A percentile compares a stretch with the other conserved stretches of the same genome.
Conservation (phyloP, 345 rosid species). For the Populus euphratica region DNA sequence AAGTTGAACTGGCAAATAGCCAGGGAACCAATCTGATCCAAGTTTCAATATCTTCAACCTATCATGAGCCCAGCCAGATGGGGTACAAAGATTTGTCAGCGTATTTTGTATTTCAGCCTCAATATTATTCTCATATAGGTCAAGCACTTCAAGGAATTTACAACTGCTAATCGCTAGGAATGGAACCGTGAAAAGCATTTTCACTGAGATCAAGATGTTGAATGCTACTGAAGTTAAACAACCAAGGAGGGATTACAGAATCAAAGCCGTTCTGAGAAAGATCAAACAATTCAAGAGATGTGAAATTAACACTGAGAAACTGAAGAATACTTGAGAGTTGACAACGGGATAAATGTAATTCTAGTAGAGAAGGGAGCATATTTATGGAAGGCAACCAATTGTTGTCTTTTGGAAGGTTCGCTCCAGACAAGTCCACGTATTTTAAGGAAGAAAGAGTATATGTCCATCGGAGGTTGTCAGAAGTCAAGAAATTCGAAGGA, state of each 20-base stretch:
- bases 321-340: not conserved
- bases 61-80: not conserved
- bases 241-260: not conserved
- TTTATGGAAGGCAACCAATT: constrained; percentile 1
- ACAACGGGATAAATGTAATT: not conserved
- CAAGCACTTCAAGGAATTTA: not conserved
- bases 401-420: not conserved
- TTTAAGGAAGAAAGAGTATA: too few species aligned
- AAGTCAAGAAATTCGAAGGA: not conserved
- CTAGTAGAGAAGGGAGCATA: constrained; percentile 3
- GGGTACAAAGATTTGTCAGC: constrained; percentile 6
- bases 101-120: constrained; percentile 7
- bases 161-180: not conserved
- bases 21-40: not conserved
- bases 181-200: not conserved
- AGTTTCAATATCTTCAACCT: not conserved
- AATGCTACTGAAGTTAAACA: not conserved
- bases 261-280: not conserved
- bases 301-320: not conserved
- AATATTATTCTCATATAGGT: not conserved
- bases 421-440: not conserved
- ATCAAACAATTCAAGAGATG: constrained; percentile 11
- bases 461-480: too few species aligned
- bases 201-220: not conserved
- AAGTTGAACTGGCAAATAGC: not conserved